Percentiles rank a stretch among this genome's conserved stretches.
These are phyloP conservation scores for Backusella luteola DNA, from an alignment of 192 early-diverging fungal species.

Conservation along the genomic window DNA sequence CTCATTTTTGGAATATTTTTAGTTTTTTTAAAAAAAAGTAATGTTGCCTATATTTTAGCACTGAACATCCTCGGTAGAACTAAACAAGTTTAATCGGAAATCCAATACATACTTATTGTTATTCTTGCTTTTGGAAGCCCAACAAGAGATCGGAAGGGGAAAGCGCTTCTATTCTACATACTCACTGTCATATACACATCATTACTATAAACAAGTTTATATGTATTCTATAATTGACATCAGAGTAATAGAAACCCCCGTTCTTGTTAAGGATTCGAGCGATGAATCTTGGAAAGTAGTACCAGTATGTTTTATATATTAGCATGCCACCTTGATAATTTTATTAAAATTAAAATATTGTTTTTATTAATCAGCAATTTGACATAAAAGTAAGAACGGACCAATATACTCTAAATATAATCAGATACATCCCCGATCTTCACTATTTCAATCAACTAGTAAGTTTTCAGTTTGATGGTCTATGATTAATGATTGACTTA, in stretches of 20 bases:
- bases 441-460: slow-evolving; percentile 51
- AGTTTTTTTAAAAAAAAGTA: neutral
- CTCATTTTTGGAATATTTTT: neutral
- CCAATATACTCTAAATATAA: slow-evolving; percentile 30
- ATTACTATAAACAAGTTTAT: neutral
- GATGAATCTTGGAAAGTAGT: slow-evolving; percentile 9
- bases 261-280: slow-evolving; percentile 5
- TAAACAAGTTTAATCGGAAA: neutral
- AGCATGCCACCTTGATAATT: neutral
- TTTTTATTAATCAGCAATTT: slow-evolving; percentile 32
- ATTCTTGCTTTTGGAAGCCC: neutral
- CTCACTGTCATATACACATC: neutral
- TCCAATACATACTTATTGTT: neutral
- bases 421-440: slow-evolving; percentile 49
- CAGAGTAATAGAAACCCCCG: neutral
- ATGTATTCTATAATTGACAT: slow-evolving; percentile 8
- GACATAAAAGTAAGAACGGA: slow-evolving; percentile 37
- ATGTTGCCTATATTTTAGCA: neutral
- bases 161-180: neutral
- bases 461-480: neutral
- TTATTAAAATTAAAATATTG: neutral
- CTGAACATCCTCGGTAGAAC: neutral
- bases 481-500: neutral
- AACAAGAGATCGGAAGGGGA: neutral
- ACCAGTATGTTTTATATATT: neutral